Evolutionary conservation across 495 filamentous ascomycete genomes (phyloP), one percentile per base, ranked within the genome.

Genomic region (Aspergillus carlsbadensis): DNA sequence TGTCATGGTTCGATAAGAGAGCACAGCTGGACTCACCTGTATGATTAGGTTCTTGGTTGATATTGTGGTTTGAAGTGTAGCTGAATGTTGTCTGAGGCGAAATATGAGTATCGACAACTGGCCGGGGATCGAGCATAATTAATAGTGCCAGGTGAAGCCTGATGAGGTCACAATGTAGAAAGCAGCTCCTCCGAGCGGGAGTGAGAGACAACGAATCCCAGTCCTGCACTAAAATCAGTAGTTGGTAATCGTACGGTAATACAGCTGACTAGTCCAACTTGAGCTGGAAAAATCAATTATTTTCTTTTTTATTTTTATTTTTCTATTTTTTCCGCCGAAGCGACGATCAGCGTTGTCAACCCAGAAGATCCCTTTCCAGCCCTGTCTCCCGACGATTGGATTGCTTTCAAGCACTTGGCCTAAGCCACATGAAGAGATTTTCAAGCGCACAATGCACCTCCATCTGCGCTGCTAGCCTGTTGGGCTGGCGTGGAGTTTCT

Each of bases 241-340:
- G n/a, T 35, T 26, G 18, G 31, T 22, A 43, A 22, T 43, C 14
- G 5, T 45, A 45, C 7, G 2, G 10, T 45, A 3, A 29, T 29
- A 8, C 26, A 29, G 26, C 26, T 3, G 26, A 22, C 22, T 5
- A 18, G 3, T 43, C 47, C 13, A 39, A 21, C 34, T 17, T 29
- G 20, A 4, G 18, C 29, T 24, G n/a, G 8, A 13, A 7, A 6
- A 18, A 52, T 7, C n/a, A 24, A 41, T 54, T 49, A n/a, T 20
- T 50, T 46, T 15, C 45, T 31, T 40, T 54, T 50, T 29, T 5
- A 43, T 34, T 49, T 52, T 36, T 24, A 1, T 6, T 22, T 55
- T 60, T 56, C 53, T 48, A 44, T 53, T 58, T 34, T 48, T 58
- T 53, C 29, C 20, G 22, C 10, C 52, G 15, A 42, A 52, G 37